These are phyloP conservation scores for Phlebopus sp. DNA, from an alignment of 1,284 basidiomycete genomes.

Conservation along the genomic window DNA sequence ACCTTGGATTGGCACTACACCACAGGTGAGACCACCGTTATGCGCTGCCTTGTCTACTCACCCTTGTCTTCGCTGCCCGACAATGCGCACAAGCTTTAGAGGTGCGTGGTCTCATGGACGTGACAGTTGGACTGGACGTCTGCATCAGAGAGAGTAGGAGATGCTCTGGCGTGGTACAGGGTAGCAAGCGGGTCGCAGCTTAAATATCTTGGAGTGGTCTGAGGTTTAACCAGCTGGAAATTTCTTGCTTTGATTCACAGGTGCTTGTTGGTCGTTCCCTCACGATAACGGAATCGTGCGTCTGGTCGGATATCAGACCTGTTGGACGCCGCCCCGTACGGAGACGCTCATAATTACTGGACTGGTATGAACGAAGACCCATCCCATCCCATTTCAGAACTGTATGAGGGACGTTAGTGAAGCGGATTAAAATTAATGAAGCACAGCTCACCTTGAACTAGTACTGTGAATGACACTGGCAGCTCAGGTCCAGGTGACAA, in stretches of 20 bases:
- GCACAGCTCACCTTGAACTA: constrained; percentile 26
- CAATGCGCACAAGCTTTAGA: constrained; percentile 19
- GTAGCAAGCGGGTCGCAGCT: too few relatives aligned
- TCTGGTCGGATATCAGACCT: too few relatives aligned
- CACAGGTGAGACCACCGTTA: constrained; percentile 7
- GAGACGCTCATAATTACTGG: constrained; percentile 4
- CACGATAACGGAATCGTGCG: too few relatives aligned
- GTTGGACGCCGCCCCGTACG: too few relatives aligned
- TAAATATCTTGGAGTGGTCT: too few relatives aligned
- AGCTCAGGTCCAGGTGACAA: constrained; percentile 32
- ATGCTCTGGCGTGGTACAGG: too few relatives aligned
- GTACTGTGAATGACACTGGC: constrained; percentile 15
- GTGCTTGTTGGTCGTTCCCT: too few relatives aligned
- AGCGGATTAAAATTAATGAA: constrained; percentile 27
- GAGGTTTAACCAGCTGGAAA: too few relatives aligned
- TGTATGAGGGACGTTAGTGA: constrained; percentile 14
- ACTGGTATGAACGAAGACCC: constrained; percentile 13
- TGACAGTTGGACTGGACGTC: too few relatives aligned
- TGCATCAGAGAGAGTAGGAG: too few relatives aligned
- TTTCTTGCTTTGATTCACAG: too few relatives aligned
- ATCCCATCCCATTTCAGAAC: constrained; percentile 8
- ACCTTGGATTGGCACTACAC: constrained; percentile 19
- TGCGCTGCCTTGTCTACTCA: constrained; percentile 9
- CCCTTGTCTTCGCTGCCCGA: constrained; percentile 19
- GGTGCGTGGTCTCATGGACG: constrained; percentile 14